These are phyloP conservation scores for Helenozyma rhizophorensis DNA, from an alignment of 805 yeast species.

Conservation along the genomic window DNA sequence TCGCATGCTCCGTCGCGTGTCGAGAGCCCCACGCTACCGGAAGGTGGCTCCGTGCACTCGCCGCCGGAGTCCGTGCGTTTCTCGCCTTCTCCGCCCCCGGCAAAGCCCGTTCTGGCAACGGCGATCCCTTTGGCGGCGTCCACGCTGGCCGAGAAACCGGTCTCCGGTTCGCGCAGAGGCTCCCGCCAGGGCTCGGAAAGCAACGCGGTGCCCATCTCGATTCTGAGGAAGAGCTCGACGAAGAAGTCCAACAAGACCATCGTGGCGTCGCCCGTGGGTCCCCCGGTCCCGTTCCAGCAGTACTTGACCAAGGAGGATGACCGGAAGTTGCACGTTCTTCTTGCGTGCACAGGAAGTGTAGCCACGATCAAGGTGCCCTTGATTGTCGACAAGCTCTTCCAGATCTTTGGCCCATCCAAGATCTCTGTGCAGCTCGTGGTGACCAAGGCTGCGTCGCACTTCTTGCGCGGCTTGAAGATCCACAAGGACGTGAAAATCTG, in stretches of 20 bases:
- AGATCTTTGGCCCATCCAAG: conserved; percentile 63
- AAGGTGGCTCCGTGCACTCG: not conserved
- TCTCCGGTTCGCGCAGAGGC: conserved; percentile 2
- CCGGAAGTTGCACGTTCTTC: conserved; percentile 77
- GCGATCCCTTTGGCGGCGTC: conserved; percentile 4
- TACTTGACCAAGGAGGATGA: conserved; percentile 68
- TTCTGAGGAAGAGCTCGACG: conserved; percentile 15
- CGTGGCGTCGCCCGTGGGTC: conserved; percentile 51
- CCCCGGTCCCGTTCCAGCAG: conserved; percentile 71
- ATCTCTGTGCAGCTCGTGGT: conserved; percentile 82
- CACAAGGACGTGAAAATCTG: conserved; percentile 75
- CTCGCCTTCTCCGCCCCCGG: conserved; percentile 10
- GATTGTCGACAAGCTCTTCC: conserved; percentile 81
- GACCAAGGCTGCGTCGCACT: conserved; percentile 78
- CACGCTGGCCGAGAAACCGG: conserved; percentile 1
- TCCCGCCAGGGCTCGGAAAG: conserved; percentile 14
- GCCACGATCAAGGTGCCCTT: conserved; percentile 92
- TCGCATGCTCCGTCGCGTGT: conserved; percentile 3
- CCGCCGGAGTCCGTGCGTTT: conserved; percentile 4
- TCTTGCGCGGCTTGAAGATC: conserved; percentile 52
- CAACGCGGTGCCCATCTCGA: conserved; percentile 9
- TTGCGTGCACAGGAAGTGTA: conserved; percentile 95
- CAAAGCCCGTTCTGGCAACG: conserved; percentile 1
- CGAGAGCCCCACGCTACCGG: conserved; percentile 6
- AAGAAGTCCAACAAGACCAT: conserved; percentile 46